Percentiles rank a stretch among this genome's conserved stretches.
phyloP scores from a whole-genome alignment of 345 rosid species.

The Rhizophora apiculata region DNA sequence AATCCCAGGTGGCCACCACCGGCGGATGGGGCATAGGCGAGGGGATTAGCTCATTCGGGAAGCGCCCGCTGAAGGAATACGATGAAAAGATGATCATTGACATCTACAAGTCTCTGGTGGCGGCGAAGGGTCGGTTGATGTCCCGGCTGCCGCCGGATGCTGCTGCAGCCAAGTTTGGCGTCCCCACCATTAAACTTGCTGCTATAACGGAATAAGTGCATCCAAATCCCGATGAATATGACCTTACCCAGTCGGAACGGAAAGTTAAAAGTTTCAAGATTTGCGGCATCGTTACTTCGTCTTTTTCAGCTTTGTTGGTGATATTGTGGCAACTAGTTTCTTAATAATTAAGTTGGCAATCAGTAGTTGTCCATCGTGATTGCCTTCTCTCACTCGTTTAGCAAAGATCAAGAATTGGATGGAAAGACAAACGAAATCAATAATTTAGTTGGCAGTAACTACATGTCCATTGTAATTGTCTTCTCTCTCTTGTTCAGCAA shows the following conservation, averaged over 20 bases:
- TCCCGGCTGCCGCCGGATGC: slow-evolving; percentile 30
- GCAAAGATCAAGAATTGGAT: not conserved
- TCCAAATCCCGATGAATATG: too few species aligned
- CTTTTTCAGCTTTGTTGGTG: not conserved
- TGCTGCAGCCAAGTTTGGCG: slow-evolving; percentile 31
- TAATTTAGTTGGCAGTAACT: too few species aligned
- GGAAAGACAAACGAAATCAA: too few species aligned
- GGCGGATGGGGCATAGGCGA: slow-evolving; percentile 27
- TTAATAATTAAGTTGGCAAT: not conserved
- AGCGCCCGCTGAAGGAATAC: slow-evolving; percentile 41
- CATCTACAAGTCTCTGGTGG: slow-evolving; percentile 63
- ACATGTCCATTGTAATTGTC: too few species aligned
- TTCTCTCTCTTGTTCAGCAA: too few species aligned
- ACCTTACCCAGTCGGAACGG: not conserved
- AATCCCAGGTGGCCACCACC: slow-evolving; percentile 22
- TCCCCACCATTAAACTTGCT: slow-evolving; percentile 21
- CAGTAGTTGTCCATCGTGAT: not conserved
- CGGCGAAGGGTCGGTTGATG: slow-evolving; percentile 44
- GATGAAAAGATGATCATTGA: slow-evolving; percentile 56
- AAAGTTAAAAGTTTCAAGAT: not conserved
- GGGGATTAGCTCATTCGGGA: slow-evolving; percentile 24
- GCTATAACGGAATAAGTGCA: slow-evolving; percentile 16
- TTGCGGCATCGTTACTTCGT: not conserved
- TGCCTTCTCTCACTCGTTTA: not conserved
- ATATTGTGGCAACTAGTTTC: not conserved